Evolutionary conservation across 1,284 basidiomycete genomes (phyloP), one percentile per base, ranked within the genome.

Genomic region (Golubevia pallescens): DNA sequence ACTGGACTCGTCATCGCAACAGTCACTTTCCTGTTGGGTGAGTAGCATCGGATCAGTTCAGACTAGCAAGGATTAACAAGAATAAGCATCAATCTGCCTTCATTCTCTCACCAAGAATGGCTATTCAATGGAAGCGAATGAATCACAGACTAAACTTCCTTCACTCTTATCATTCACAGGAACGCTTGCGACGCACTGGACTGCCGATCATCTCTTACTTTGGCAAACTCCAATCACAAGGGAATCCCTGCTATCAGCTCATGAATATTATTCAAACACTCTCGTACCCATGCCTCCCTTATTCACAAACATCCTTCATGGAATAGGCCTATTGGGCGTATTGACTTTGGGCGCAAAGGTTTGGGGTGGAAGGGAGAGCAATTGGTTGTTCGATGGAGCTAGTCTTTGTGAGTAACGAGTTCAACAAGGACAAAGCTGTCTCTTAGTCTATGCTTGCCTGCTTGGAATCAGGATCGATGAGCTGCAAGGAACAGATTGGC

Each of bases 331-430:
- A 0, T 32, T 75, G 2, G 77, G 71, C 51, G 68, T 67, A 0
- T 6, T 69, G 10, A 58, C 78, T 5, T 70, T 82, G 34, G 66
- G 73, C 10, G 68, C 66, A 54, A 82, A 84, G 60, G 74, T 78
- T 3, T 60, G 75, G 34, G 74, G 74, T 20, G 78, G 82, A 20
- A 67, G 71, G 13, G 78, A 84, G 57, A 81, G 75, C 68, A 85
- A 85, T 63, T 81, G 78, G 82, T 75, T 85, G 42, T 85, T 85
- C 58, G 82, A 85, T 42, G 82, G 82, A 3, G 82, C 82, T 8
- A 81, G 78, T 28, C 72, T 85, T 20, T 85, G 72, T 74, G 74
- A 66, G 73, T 73, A 7, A 23, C n/a, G n/a, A n/a, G n/a, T n/a
- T n/a, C n/a, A n/a, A n/a, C n/a, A n/a, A n/a, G n/a, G n/a, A n/a